Evolutionary conservation across 352 stramenopile species (phyloP).

Genomic region (Phytophthora litchii): DNA sequence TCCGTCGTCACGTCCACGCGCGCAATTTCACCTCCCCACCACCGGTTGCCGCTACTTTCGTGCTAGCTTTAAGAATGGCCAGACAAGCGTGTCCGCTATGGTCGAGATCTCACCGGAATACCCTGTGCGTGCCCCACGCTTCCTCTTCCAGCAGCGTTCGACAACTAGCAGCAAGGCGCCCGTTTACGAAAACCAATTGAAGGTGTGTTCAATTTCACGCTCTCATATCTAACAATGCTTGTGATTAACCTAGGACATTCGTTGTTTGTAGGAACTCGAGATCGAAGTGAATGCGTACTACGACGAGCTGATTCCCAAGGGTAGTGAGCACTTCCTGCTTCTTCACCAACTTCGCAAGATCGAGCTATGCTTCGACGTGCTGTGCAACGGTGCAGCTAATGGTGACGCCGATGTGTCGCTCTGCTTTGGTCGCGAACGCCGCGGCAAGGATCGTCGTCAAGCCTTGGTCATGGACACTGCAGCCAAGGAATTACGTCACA

Average conservation of each 20-base stretch:
- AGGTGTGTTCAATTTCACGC: constrained; percentile 42
- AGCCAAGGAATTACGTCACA: constrained; percentile 64
- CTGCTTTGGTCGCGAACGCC: constrained; percentile 65
- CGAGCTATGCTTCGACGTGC: constrained; percentile 66
- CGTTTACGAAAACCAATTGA: constrained; percentile 63
- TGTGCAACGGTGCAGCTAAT: constrained; percentile 42
- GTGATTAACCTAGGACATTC: constrained; percentile 9
- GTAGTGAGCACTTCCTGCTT: constrained; percentile 56
- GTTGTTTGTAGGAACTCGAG: constrained; percentile 59
- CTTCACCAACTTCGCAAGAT: constrained; percentile 79
- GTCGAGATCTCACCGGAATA: constrained; percentile 75
- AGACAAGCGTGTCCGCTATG: constrained; percentile 46
- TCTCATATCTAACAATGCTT: not conserved
- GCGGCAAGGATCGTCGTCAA: constrained; percentile 73
- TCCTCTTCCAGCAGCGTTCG: constrained; percentile 60
- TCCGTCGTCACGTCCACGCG: constrained; percentile 15
- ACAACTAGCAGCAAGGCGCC: constrained; percentile 27
- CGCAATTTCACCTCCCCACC: constrained; percentile 33
- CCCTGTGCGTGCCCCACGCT: constrained; percentile 61
- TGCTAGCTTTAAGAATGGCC: constrained; percentile 52
- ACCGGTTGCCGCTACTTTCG: constrained; percentile 61
- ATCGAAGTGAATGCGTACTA: constrained; percentile 82
- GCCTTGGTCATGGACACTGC: constrained; percentile 70
- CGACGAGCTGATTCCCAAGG: constrained; percentile 55
- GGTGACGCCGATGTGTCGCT: constrained; percentile 37